Base-by-base conservation (phyloP, 148 eudicot species). In the Chenopodium album region DNA sequence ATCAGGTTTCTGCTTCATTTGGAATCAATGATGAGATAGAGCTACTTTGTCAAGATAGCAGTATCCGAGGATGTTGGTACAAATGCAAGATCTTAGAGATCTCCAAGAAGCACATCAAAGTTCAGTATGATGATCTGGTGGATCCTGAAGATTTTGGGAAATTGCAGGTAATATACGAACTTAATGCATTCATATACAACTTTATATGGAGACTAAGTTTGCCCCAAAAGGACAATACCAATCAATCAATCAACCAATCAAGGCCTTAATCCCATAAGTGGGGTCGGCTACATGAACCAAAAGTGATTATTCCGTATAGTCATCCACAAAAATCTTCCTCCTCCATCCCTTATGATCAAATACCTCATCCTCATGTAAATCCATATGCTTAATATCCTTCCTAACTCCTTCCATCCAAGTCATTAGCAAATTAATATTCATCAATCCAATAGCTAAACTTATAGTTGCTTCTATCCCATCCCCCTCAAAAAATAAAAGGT, bases 41-140 rank as follows among this genome's bases (percentile, higher is more conserved):
- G 84, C 80, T 91, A 79, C 88, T 94, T 65, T 88, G 90, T 86
- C 97, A 93, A 85, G 98, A 94, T 79, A 93, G 98, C 84, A 97
- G 98, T 50, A 80, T 94, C 68, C 88, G 98, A 82, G 94, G 98
- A 65, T 94, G 98, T 79, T 94, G 98, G 98, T 94, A 91, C 86
- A 94, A 88, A 82, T 94, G 98, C 84, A 87, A 88, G 32, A 85
- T 93, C 37, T 67, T 88, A 78, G 85, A 91, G 77, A 82, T 91
- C 34, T 87, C 88, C 1, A 80, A 77, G 75, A 88, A 76, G 78
- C 87, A 79, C 75, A 73, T 94, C 65, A 92, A 90, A 82, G 91
- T 94, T 28, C 88, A 76, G 70, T 93, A 94, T 86, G 90, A 93
- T 81, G 98, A 94, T 82, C 66, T 94, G 76, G 87, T 87, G 84